These are phyloP conservation scores for Hypoxylon fragiforme DNA, from an alignment of 495 filamentous ascomycete genomes.

Conservation along the genomic window DNA sequence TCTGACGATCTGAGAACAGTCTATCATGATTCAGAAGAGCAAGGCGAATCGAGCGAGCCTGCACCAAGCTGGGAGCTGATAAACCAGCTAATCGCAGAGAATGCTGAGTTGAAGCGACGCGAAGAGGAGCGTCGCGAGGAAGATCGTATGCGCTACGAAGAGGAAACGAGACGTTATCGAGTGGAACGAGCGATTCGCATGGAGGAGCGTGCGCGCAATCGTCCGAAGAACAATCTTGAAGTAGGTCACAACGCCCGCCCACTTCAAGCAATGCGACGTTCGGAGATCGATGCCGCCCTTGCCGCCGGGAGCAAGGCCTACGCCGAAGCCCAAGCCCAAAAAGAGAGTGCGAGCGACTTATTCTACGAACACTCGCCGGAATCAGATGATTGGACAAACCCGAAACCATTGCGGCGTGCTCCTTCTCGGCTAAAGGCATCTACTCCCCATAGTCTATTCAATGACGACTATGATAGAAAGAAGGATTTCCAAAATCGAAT, in stretches of 20 bases:
- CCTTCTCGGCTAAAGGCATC: background rate
- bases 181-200: background rate
- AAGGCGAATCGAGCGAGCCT: background rate
- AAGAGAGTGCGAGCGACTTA: background rate
- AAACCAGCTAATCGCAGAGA: background rate
- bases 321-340: no score
- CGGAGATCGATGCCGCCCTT: background rate
- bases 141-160: background rate
- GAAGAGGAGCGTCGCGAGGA: background rate
- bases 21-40: background rate
- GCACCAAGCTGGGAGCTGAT: background rate
- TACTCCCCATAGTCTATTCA: background rate
- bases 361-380: background rate
- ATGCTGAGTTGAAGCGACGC: background rate
- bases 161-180: background rate
- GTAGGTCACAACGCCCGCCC: background rate
- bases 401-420: background rate
- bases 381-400: background rate
- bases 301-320: background rate
- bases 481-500: no score
- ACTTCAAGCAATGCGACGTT: background rate
- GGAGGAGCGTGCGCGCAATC: background rate
- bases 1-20: background rate
- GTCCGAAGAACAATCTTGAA: background rate
- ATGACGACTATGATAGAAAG: background rate